Conservation (phyloP, 176 grass and related monocot genomes). For the Chloris gayana region DNA sequence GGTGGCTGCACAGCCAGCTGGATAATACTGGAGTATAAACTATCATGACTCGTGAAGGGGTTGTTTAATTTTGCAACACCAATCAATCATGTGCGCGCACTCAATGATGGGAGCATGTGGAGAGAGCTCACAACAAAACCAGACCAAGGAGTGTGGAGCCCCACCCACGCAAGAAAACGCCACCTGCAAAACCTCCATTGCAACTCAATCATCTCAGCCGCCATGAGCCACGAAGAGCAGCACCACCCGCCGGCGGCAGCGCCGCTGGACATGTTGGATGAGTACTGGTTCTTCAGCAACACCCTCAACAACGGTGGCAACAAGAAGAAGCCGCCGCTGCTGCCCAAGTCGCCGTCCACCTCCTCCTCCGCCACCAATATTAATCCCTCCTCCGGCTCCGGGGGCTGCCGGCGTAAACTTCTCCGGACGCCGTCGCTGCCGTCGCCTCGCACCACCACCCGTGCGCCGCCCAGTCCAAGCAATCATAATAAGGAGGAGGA, state of each 20-base stretch:
- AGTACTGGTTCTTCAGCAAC: conserved; percentile 93
- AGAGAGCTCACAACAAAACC: no score
- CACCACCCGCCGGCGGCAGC: background rate
- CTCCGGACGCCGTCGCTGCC: conserved; percentile 55
- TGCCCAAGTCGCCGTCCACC: background rate
- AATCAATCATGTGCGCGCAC: background rate
- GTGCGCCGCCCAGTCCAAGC: no score
- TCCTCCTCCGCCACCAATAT: background rate
- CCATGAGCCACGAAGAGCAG: background rate
- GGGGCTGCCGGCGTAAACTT: conserved; percentile 10
- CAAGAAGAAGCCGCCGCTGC: background rate
- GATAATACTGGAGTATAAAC: no score
- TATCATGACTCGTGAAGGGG: no score
- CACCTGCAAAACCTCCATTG: no score
- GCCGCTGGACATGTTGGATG: conserved; percentile 69
- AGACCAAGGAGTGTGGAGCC: background rate
- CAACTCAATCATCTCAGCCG: no score
- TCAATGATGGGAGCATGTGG: no score
- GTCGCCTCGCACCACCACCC: background rate
- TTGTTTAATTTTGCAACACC: no score
- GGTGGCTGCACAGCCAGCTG: no score
- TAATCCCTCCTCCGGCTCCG: no score
- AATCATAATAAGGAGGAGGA: background rate
- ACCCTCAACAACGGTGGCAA: conserved; percentile 24
- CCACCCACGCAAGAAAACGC: background rate